Base-by-base conservation (phyloP, 441 rosid species). In the Omphalea diandra region DNA sequence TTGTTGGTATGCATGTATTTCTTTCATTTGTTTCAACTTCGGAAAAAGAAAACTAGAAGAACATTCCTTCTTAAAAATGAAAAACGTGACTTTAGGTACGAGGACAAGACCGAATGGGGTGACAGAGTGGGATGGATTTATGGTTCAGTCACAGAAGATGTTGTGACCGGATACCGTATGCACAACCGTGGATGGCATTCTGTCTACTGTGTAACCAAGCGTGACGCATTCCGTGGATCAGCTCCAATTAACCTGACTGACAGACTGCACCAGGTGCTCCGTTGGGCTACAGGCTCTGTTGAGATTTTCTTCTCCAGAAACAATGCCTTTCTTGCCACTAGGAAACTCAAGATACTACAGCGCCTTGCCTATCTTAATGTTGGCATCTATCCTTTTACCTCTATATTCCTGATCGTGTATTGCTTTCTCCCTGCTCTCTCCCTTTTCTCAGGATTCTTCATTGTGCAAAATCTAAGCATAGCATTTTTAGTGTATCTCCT, bases 131-230 rank as follows among this genome's bases (percentile, higher is more conserved):
- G 96, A 11, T 90, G 98, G 97, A 90, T 93, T 73, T 93, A 93
- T 20, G 97, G 96, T 17, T 93, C 96, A 0, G 96, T 93, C 54
- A 93, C 97, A 1, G 97, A 93, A 73, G 98, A 93, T 35, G 98
- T 93, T 64, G 96, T 90, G 58, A 90, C 96, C 1, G 98, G 97
- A 22, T 93, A 89, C 73, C 84, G 94, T 22, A 90, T 90, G 97
- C 98, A 93, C 81, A 90, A 93, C 71, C 91, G 98, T 7, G 98
- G 97, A 20, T 93, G 97, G 98, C 90, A 83, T 20, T 90, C 96
- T 0, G 80, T 93, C 33, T 91, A 93, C 71, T 93, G 97, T 55
- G 83, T 91, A 54, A 91, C 97, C 27, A 90, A 89, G 47, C 84
- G 93, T 0, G 98, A 93, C 35, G 90, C 97, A 0, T 93, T 91